Percentiles rank a stretch among this genome's conserved stretches.
phyloP scores from a whole-genome alignment of 1,139 yeast genomes.

The Taphrina deformans region DNA sequence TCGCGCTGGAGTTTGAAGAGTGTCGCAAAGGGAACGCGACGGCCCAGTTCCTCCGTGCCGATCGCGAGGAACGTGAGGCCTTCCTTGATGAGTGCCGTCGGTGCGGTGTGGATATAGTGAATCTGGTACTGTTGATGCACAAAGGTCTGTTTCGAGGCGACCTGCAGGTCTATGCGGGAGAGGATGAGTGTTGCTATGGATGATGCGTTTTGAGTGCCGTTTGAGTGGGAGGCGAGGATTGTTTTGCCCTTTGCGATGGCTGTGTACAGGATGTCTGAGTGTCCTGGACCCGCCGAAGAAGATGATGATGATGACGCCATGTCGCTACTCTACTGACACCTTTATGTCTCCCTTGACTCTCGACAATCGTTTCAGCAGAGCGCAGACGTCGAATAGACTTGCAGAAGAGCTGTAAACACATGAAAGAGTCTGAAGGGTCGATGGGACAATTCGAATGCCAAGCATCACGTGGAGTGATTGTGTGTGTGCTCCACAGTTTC shows the following conservation, averaged over 20 bases:
- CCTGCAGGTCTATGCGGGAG: constrained; percentile 13
- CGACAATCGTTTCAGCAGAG: too few relatives aligned
- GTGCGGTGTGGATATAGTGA: constrained; percentile 45
- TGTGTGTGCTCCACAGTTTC: too few relatives aligned
- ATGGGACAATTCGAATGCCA: too few relatives aligned
- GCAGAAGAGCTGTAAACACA: too few relatives aligned
- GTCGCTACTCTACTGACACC: background rate
- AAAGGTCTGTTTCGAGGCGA: constrained; percentile 41
- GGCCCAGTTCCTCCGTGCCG: constrained; percentile 42
- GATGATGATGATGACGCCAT: background rate
- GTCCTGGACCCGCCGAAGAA: background rate
- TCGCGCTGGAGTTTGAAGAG: constrained; percentile 43
- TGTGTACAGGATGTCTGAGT: constrained; percentile 9
- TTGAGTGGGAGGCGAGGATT: constrained; percentile 21
- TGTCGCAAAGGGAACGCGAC: constrained; percentile 45
- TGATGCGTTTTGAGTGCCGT: constrained; percentile 28
- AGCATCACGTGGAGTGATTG: constrained; percentile 1
- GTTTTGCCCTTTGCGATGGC: constrained; percentile 29
- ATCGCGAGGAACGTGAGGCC: constrained; percentile 46
- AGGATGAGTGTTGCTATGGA: constrained; percentile 21
- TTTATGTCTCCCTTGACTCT: too few relatives aligned
- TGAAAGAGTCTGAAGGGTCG: too few relatives aligned
- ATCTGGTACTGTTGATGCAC: constrained; percentile 45
- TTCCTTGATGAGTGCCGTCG: constrained; percentile 40
- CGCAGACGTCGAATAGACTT: too few relatives aligned